Evolutionary conservation across 352 stramenopile genomes (phyloP), one percentile per base, ranked within the genome.

Genomic region (Pythium angustatum): DNA sequence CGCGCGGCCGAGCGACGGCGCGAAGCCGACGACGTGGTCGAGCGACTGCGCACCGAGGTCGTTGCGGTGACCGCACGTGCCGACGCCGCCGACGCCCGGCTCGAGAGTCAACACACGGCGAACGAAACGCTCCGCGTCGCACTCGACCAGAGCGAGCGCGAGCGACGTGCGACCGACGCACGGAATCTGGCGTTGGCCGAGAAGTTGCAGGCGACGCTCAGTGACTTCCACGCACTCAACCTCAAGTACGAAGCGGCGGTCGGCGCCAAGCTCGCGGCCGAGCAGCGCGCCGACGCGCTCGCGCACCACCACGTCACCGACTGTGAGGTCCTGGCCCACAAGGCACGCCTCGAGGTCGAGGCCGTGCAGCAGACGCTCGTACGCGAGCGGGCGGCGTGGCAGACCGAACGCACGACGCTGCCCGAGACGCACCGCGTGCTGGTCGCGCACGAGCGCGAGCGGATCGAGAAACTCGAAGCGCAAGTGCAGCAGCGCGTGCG

Each of bases 161-260:
- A 90, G 27, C 78, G 76, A 21, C 77, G 76, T 12, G 50, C 28
- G 14, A 68, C 78, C 15, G 82, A 92, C 30, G 70, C 60, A 38
- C 79, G 81, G 14, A 83, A 78, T 26, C 26, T 90, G 10, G 44
- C 50, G 17, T 61, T 94, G 22, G 71, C 82, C 2, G 83, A 90
- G 43, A 81, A 81, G 59, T 74, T 93, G 44, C 83, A 93, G 58
- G 41, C 62, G 36, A 77, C 80, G 51, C 74, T 94, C 10, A 69
- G 65, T 28, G 82, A 93, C 71, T 82, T 91, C 43, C 82, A 92
- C 54, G 71, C 77, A 31, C 75, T 90, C 31, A 92, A 78, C 27
- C 66, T 83, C 45, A 84, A 79, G 48, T 83, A 87, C 36, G 82
- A 91, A 57, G 62, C 69, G 0, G 75, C 82, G 8, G 79, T 91